Base-by-base conservation (phyloP, 2,329 filamentous ascomycete species). In the Ophiobolus disseminans region DNA sequence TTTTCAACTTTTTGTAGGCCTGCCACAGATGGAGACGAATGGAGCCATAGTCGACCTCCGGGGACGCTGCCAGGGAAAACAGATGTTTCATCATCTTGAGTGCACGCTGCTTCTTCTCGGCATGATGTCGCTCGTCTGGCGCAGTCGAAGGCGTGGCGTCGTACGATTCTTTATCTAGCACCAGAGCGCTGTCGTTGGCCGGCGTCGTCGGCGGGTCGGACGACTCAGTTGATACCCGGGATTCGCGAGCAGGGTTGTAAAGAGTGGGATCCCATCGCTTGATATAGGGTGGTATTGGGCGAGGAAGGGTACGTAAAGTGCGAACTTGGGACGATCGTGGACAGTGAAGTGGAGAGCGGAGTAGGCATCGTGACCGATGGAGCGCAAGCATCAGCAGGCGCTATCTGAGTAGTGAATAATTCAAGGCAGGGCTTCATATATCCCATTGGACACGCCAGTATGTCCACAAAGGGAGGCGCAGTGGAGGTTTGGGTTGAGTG, bases 1-100 rank as follows among this genome's bases (percentile, higher is more conserved):
- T 63, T 70, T 3, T 62, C 61, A 10, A n/a, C n/a, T 53, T 41
- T 16, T 20, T 45, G 44, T 74, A 75, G 14, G 62, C 63, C 40
- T 54, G 57, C 72, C 72, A 74, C 16, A 74, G 25, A 6, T 41
- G 44, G 9, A 44, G 45, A 14, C 53, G 56, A 14, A 5, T 20
- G 45, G n/a, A n/a, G 11, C 39, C 35, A 40, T 49, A 16, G 23
- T 17, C 9, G 16, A 26, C 28, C 4, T 10, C 17, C 10, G 38
- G 38, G 11, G 38, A 40, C 17, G n/a, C 46, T 22, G 52, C 57
- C n/a, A 50, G 40, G 10, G 30, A 39, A 7, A 69, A 35, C 11
- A 58, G 23, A 14, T 45, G n/a, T 22, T 60, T 54, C 8, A 70
- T 43, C 26, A 50, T 52, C 22, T 42, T 38, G 39, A 51, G 28